Evolutionary conservation across 495 filamentous ascomycete species (phyloP), one percentile per base, ranked within the genome.

Genomic region (Penicillium desertorum): DNA sequence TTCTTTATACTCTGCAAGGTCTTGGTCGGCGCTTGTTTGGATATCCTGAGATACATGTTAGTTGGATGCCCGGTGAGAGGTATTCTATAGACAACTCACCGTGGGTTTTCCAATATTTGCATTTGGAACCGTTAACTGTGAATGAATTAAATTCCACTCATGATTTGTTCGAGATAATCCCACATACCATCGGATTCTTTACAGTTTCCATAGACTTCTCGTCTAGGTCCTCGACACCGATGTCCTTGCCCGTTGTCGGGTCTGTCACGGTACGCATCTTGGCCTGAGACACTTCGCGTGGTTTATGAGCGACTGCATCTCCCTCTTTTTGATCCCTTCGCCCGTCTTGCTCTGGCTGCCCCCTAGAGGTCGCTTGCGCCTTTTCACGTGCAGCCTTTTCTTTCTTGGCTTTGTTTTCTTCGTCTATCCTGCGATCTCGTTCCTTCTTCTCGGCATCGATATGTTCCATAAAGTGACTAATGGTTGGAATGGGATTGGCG

Each of bases 171-270:
- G 5, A 30, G 29, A 23, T 27, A 5, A 41, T 41, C 4, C 7
- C 14, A 41, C 75, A 61, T 71, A 92, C 85, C 68, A 72, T 75
- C 6, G 90, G 89, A 41, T 93, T 74, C 45, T 89, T 80, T 4
- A 87, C 88, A 7, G 83, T 72, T 42, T 88, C 82, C 81, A 92
- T 83, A 56, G 88, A 88, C 32, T 83, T 72, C 44, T 81, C 67
- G 56, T 82, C 83, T 29, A 88, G 86, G 70, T 98, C 91, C 62
- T 93, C 91, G 51, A 98, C 96, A 49, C 88, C 85, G 25, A 96
- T 90, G 42, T 96, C 76, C 37, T 82, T 86, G 7, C 92, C 91
- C 1, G 93, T 97, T 0, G 86, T 87, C 0, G 93, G 93, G 73
- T 98, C 93, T 8, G 87, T 88, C 39, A 96, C 92, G 4, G 74